Evolutionary conservation across 2,329 filamentous ascomycete species (phyloP).

Genomic region (Onygena corvina): DNA sequence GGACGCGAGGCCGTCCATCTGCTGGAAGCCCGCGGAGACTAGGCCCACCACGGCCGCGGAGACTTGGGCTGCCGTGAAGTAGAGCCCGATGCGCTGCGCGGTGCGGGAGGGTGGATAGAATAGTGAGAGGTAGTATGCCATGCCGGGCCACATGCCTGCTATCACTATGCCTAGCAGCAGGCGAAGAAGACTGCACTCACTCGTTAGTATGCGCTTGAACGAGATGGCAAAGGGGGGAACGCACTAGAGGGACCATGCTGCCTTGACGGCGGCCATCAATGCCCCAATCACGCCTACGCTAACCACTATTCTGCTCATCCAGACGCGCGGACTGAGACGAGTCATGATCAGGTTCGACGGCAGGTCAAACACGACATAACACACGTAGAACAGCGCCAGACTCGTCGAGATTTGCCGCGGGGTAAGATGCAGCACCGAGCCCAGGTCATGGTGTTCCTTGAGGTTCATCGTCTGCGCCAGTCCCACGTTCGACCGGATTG

Average conservation of each 20-base stretch:
- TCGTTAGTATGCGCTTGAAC: not conserved
- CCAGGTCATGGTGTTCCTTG: constrained; percentile 59
- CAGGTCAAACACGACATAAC: constrained; percentile 80
- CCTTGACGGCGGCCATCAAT: constrained; percentile 69
- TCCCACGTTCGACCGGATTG: constrained; percentile 81
- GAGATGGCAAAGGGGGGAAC: constrained; percentile 18
- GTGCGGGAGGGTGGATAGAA: constrained; percentile 83
- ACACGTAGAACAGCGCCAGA: constrained; percentile 79
- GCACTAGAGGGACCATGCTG: constrained; percentile 73
- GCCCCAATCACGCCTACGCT: constrained; percentile 73
- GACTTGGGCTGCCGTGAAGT: constrained; percentile 79
- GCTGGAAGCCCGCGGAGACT: constrained; percentile 80
- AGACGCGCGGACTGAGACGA: constrained; percentile 67
- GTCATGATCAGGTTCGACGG: constrained; percentile 87
- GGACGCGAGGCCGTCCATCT: constrained; percentile 69
- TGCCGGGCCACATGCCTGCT: constrained; percentile 89
- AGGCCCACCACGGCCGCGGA: constrained; percentile 81
- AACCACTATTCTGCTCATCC: constrained; percentile 86
- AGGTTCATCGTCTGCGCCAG: constrained; percentile 91
- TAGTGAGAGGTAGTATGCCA: constrained; percentile 82
- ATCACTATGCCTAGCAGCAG: constrained; percentile 77
- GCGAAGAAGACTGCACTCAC: constrained; percentile 50
- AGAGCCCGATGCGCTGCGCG: constrained; percentile 77
- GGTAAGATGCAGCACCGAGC: constrained; percentile 54
- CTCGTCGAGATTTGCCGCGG: constrained; percentile 71